A percentile compares a stretch with the other conserved stretches of the same genome.
Conservation (phyloP, 345 rosid genomes). For the Populus alba region DNA sequence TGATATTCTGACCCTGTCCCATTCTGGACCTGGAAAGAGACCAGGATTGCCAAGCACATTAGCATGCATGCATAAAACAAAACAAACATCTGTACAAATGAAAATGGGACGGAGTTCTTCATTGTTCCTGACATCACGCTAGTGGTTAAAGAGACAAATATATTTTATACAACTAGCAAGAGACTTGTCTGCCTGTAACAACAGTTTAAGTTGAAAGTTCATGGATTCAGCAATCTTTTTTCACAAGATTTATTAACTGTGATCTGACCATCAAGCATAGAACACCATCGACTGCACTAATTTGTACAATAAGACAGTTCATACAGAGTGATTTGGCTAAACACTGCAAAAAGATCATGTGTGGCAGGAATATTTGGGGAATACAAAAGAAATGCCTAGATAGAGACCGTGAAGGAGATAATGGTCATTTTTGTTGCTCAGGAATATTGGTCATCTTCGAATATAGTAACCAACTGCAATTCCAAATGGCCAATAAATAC, state of each 20-base stretch:
- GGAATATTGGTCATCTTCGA: not conserved
- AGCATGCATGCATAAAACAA: not conserved
- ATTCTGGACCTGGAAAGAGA: constrained; percentile 38
- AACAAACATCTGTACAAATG: not conserved
- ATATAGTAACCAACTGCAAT: not conserved
- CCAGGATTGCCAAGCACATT: constrained; percentile 12
- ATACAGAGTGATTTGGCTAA: too few relatives aligned
- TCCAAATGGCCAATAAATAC: not conserved
- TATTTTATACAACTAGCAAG: not conserved
- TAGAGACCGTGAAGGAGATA: not conserved
- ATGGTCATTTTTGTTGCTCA: not conserved
- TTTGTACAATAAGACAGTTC: too few relatives aligned
- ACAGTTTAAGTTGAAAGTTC: too few relatives aligned
- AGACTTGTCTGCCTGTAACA: not conserved
- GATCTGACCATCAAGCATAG: too few relatives aligned
- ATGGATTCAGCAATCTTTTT: too few relatives aligned
- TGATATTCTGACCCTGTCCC: constrained; percentile 41
- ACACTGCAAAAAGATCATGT: too few relatives aligned
- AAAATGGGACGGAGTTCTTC: not conserved
- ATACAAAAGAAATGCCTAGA: too few relatives aligned
- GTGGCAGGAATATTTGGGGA: too few relatives aligned
- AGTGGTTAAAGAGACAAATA: not conserved
- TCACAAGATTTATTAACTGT: too few relatives aligned
- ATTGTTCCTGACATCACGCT: not conserved
- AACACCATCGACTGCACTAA: too few relatives aligned